Percentiles rank a stretch among this genome's conserved stretches.
phyloP scores from a whole-genome alignment of 73 alveolate genomes.

The Urostyla sp. region DNA sequence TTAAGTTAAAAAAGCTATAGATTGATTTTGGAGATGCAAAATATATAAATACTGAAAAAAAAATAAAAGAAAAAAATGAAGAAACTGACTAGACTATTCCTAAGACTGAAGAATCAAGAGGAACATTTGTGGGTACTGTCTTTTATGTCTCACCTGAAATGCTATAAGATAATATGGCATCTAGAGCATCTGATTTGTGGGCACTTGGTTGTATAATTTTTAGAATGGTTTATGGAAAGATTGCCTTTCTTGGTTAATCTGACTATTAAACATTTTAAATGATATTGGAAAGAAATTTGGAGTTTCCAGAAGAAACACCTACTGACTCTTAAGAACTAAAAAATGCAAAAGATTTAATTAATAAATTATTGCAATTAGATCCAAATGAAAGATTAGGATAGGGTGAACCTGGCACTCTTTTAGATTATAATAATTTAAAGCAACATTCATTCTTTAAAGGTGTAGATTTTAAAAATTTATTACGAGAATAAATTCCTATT shows the following conservation, averaged over 20 bases:
- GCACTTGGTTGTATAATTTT: slow-evolving; percentile 94
- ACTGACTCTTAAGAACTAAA: background rate
- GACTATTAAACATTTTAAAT: slow-evolving; percentile 84
- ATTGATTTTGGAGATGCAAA: slow-evolving; percentile 60
- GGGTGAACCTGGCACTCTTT: slow-evolving; percentile 64
- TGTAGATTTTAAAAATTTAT: slow-evolving; percentile 57
- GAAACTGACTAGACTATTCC: background rate
- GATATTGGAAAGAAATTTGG: slow-evolving; percentile 50
- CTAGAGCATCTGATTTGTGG: slow-evolving; percentile 94
- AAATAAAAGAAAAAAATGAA: background rate
- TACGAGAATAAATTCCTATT: slow-evolving; percentile 17
- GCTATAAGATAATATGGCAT: slow-evolving; percentile 85
- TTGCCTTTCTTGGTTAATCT: slow-evolving; percentile 87
- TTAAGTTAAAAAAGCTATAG: background rate
- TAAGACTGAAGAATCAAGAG: slow-evolving; percentile 69
- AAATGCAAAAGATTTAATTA: slow-evolving; percentile 85
- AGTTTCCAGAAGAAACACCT: background rate
- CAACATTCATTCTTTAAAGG: slow-evolving; percentile 77
- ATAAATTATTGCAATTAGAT: slow-evolving; percentile 62
- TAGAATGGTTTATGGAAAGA: slow-evolving; percentile 85
- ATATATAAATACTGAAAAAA: slow-evolving; percentile 1
- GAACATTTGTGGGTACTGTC: slow-evolving; percentile 97
- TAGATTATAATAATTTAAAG: slow-evolving; percentile 53
- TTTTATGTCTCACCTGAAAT: slow-evolving; percentile 98
- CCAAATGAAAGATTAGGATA: slow-evolving; percentile 85